Base-by-base conservation (phyloP, 495 filamentous ascomycete genomes). In the Tuber umbilicatum region DNA sequence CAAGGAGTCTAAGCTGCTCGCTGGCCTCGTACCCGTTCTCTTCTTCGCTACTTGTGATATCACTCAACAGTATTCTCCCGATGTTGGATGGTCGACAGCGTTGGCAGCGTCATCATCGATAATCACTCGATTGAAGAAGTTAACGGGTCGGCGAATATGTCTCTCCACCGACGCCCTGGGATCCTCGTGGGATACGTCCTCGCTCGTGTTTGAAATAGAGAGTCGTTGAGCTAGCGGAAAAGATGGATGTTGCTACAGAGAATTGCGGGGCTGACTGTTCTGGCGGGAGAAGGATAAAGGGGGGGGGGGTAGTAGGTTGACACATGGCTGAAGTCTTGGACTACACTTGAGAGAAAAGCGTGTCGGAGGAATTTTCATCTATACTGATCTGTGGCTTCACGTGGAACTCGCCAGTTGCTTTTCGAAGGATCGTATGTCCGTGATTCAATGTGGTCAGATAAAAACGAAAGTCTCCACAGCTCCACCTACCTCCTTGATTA, bases 251-350 rank as follows among this genome's bases (percentile, higher is more conserved):
- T 7, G 23, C 23, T 5, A 19, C 2, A 45, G 41, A 35, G 40
- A 3, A 55, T 71, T 64, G 38, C n/a, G 35, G 45, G 55, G 27
- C 73, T 43, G 74, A 17, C 27, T 43, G 10, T 45, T 50, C 70
- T n/a, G 4, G 21, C 0, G 0, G 45, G 5, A 0, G 6, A 23
- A 23, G 45, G 21, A 23, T 50, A 5, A 50, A 23, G 19, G 45
- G 21, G n/a, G n/a, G n/a, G 1, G 19, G 45, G 45, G 23, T 23
- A 23, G 21, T 2, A 23, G 45, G 45, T n/a, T 23, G 45, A 50
- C 45, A 50, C 21, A 7, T 9, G 4, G 45, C 45, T 50, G 45
- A 4, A 4, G 17, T 4, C 45, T 23, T 23, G 1, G 45, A 23
- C 21, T 0, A 23, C 21, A 9, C 45, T 23, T 1, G 45, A 9